Base-by-base conservation (phyloP, 495 filamentous ascomycete species). In the Wilcoxina mikolae region DNA sequence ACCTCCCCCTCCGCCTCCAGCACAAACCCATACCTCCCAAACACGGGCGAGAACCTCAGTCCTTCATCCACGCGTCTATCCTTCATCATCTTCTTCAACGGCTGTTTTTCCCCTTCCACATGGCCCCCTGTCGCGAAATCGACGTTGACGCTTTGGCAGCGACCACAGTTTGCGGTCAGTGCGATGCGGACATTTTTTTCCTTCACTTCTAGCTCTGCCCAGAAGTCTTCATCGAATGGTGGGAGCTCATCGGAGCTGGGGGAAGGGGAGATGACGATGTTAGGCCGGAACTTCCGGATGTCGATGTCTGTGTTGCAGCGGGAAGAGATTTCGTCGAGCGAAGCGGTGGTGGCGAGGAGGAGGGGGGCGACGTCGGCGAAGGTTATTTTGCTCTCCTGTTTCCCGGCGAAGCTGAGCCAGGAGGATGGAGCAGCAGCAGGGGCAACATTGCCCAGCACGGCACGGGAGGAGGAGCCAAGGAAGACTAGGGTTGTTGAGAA, bases 171-270 rank as follows among this genome's bases (percentile, higher is more conserved):
- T 23, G 80, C 80, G 29, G 80, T 86, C 1, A 53, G 3, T 31
- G 1, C 2, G 5, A 54, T 24, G 1, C 17, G 10, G 1, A 10
- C n/a, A 3, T 91, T 68, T 15, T 68, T 58, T 9, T 47, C 54
- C 1, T 20, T 44, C 1, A 87, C 60, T 2, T 57, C 56, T 26
- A 87, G 62, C 61, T 83, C 81, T 9, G 72, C 78, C 89, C 89
- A 96, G 64, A 77, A 91, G 58, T 95, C 90, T 61, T 96, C 89
- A 18, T 87, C 88, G 68, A 77, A 96, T 0, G 79, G 73, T 7
- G 60, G 60, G 25, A 69, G 61, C 1, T 57, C 27, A 10, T 60
- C 46, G 11, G 51, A 54, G 12, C 74, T 73, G 27, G 68, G 67
- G 23, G 28, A 27, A 4, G 49, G 29, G 9, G 76, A 73, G 5